Evolutionary conservation across 257 asterid genomes (phyloP).

Genomic region (Leonotis leonurus): DNA sequence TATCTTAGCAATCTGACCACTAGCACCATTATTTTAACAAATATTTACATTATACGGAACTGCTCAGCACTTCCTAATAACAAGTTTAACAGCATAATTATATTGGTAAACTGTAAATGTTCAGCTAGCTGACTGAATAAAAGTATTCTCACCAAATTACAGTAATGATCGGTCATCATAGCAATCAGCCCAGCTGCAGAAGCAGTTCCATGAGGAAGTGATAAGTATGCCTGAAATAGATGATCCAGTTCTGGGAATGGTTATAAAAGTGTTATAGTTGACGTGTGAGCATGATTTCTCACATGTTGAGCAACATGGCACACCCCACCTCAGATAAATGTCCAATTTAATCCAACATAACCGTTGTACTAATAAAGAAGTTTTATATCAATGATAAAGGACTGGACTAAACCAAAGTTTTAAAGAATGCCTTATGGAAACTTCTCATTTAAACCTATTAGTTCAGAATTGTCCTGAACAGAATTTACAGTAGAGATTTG

Average conservation of each 20-base stretch:
- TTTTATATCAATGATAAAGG: background rate
- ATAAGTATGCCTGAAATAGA: constrained; percentile 94
- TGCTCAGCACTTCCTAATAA: constrained; percentile 4
- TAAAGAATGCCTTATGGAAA: background rate
- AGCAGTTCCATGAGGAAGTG: constrained; percentile 97
- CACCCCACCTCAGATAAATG: background rate
- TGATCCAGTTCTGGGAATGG: constrained; percentile 6
- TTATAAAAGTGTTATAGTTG: background rate
- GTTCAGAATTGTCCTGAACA: constrained; percentile 4
- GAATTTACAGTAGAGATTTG: background rate
- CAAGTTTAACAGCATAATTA: constrained; percentile 5
- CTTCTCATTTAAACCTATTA: background rate
- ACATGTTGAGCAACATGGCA: background rate
- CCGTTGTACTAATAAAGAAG: background rate
- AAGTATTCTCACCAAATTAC: constrained; percentile 64
- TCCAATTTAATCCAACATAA: background rate
- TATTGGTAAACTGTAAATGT: constrained; percentile 10
- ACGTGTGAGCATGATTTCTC: constrained; percentile 1
- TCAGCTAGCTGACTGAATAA: constrained; percentile 7
- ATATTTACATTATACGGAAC: background rate
- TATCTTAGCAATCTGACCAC: background rate
- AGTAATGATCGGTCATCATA: constrained; percentile 94
- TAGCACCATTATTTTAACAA: background rate
- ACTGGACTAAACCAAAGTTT: background rate
- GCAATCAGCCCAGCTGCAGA: constrained; percentile 85